Conservation (phyloP, 2,329 filamentous ascomycete species). For the Stachybotrys echinatus region DNA sequence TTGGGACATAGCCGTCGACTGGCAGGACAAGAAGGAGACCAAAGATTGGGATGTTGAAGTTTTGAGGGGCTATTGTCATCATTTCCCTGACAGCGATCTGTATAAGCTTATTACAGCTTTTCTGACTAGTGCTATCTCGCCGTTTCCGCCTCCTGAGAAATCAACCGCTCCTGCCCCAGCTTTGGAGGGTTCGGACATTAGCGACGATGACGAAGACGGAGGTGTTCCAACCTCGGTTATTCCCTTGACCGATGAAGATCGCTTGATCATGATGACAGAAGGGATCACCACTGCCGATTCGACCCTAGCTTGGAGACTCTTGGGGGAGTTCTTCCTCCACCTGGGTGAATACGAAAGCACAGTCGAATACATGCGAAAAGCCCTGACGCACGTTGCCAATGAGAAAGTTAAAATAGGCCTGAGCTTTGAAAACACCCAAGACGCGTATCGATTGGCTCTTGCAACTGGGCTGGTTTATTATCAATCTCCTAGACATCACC, state of each 20-base stretch:
- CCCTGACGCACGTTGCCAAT: conserved; percentile 52
- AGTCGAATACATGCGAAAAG: conserved; percentile 74
- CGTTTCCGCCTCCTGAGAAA: conserved; percentile 53
- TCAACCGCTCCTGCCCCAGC: conserved; percentile 12
- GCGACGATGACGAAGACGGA: conserved; percentile 54
- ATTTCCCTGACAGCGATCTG: conserved; percentile 81
- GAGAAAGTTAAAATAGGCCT: conserved; percentile 66
- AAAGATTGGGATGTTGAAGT: conserved; percentile 72
- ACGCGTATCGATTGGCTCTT: conserved; percentile 71
- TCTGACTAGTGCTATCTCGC: conserved; percentile 76
- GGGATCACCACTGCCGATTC: conserved; percentile 65
- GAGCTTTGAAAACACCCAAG: conserved; percentile 61
- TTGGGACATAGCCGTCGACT: conserved; percentile 88
- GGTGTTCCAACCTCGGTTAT: conserved; percentile 48
- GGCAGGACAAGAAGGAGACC: conserved; percentile 73
- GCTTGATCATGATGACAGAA: conserved; percentile 74
- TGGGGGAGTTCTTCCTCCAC: conserved; percentile 77
- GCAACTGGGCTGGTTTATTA: conserved; percentile 87
- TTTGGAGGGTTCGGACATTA: conserved; percentile 44
- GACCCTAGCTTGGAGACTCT: conserved; percentile 74
- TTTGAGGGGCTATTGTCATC: conserved; percentile 72
- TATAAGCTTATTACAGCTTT: conserved; percentile 78
- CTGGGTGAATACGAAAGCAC: conserved; percentile 81
- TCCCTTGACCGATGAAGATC: conserved; percentile 68
- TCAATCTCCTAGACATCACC: conserved; percentile 83